Evolutionary conservation across 1,284 basidiomycete species (phyloP).

Genomic region (Cryptococcus sp.): DNA sequence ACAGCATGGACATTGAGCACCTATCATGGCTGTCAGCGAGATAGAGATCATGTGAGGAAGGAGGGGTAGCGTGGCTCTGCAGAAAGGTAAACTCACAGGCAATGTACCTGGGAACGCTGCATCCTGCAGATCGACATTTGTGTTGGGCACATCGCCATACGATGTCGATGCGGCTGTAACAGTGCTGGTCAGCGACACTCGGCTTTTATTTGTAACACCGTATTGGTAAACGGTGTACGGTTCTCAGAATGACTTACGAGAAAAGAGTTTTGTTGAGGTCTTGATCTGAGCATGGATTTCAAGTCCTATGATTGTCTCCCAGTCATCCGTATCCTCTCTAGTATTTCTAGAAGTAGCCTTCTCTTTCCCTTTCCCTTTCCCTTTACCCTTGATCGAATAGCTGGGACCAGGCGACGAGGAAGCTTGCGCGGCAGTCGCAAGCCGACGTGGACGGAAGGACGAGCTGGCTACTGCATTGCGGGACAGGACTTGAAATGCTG

Average conservation of each 20-base stretch:
- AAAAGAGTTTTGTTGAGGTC: constrained; percentile 85
- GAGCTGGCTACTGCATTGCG: too few species aligned
- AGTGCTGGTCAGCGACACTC: not conserved
- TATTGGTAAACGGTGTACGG: constrained; percentile 6
- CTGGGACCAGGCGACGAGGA: too few species aligned
- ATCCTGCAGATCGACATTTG: constrained; percentile 78
- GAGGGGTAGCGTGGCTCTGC: not conserved
- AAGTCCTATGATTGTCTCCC: constrained; percentile 87
- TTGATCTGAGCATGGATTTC: constrained; percentile 95
- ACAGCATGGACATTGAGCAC: constrained; percentile 77
- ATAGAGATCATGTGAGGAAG: not conserved
- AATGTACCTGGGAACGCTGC: constrained; percentile 91
- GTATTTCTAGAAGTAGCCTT: not conserved
- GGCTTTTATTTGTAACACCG: not conserved
- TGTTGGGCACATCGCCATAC: constrained; percentile 56
- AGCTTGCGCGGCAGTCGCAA: too few species aligned
- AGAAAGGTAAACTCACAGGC: constrained; percentile 62
- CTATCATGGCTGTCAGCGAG: constrained; percentile 52
- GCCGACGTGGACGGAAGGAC: too few species aligned
- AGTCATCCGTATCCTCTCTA: constrained; percentile 40
- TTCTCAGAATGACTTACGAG: constrained; percentile 58
- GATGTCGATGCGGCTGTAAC: constrained; percentile 30
- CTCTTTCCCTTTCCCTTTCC: constrained; percentile 3
- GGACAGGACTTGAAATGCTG: too few species aligned
- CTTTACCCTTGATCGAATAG: not conserved